Percentiles rank a stretch among this genome's conserved stretches.
These are phyloP conservation scores for Botryosphaeria dothidea DNA, from an alignment of 2,329 filamentous ascomycete species.

Conservation along the genomic window DNA sequence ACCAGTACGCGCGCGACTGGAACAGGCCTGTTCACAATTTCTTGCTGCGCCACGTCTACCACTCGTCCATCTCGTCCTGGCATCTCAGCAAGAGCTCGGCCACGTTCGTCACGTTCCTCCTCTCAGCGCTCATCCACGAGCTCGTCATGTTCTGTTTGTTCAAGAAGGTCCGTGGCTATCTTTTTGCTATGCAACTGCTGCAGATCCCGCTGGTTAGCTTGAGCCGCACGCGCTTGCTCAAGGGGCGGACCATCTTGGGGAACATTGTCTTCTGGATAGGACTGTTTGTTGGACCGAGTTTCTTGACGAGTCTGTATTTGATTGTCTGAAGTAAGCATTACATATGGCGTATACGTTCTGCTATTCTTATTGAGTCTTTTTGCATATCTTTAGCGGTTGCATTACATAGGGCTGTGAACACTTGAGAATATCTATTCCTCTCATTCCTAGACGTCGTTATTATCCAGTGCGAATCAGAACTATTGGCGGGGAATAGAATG, in stretches of 20 bases:
- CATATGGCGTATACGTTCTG: neutral
- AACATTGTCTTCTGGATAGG: constrained; percentile 79
- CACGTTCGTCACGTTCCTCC: constrained; percentile 73
- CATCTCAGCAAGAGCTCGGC: constrained; percentile 69
- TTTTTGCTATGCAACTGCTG: constrained; percentile 71
- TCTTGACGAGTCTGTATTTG: constrained; percentile 56
- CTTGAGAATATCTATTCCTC: too few species aligned
- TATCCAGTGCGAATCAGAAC: too few species aligned
- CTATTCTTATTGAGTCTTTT: too few species aligned
- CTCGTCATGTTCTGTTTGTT: constrained; percentile 80
- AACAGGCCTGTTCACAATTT: constrained; percentile 81
- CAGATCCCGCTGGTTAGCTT: constrained; percentile 71
- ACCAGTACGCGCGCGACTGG: constrained; percentile 80
- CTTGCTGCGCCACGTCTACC: constrained; percentile 75
- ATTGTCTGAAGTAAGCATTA: constrained; percentile 37
- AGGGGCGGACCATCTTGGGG: constrained; percentile 62
- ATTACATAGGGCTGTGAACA: too few species aligned
- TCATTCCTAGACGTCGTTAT: too few species aligned
- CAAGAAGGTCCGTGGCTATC: constrained; percentile 73
- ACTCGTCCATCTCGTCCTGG: constrained; percentile 73
- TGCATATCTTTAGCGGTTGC: too few species aligned
- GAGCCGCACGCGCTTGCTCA: constrained; percentile 67
- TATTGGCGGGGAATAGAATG: too few species aligned
- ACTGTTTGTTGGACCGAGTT: constrained; percentile 73
- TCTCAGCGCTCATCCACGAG: constrained; percentile 72